Base-by-base conservation (phyloP, 441 rosid species). In the Melastoma candidum region DNA sequence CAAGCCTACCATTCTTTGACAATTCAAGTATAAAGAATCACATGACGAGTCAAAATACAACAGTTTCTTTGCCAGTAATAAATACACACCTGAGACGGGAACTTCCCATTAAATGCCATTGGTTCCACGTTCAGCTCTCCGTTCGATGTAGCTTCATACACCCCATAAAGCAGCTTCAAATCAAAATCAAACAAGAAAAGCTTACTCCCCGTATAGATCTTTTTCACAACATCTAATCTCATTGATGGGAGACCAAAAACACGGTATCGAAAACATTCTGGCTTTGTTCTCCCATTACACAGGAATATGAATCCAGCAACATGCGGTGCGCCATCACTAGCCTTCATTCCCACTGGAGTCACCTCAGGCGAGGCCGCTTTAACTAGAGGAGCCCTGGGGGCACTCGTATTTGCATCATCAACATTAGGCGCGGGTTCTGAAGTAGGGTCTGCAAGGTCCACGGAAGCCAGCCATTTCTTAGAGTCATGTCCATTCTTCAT, bases 131-230 rank as follows among this genome's bases (percentile, higher is more conserved):
- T 60, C 67, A 75, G 50, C 55, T 53, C 67, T 63, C 82, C 82
- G 54, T 53, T 22, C 1, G 72, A 61, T 2, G 63, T 49, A 49
- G 82, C 84, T 61, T 78, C 78, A 32, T 70, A 76, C 0, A 72
- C 61, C 14, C 82, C 82, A 67, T 72, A 77, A 11, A 80, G 78
- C 72, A 71, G 77, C 57, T 49, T 75, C 67, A 68, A 55, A 49
- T 74, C 78, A 61, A 72, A 77, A 67, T 80, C 82, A 57, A 54
- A 80, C 3, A 80, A 68, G 56, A 80, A 77, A 41, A 77, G 80
- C 65, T 77, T 80, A 69, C 66, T 70, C 48, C 82, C 77, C 1
- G 75, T 71, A 56, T 50, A 73, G 14, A 78, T 73, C 48, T 68
- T 57, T 59, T 64, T 68, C 58, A 66, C 74, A 44, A 58, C 27